Conservation (phyloP, 202 grass and related monocot genomes). For the Cymbopogon flexuosus region DNA sequence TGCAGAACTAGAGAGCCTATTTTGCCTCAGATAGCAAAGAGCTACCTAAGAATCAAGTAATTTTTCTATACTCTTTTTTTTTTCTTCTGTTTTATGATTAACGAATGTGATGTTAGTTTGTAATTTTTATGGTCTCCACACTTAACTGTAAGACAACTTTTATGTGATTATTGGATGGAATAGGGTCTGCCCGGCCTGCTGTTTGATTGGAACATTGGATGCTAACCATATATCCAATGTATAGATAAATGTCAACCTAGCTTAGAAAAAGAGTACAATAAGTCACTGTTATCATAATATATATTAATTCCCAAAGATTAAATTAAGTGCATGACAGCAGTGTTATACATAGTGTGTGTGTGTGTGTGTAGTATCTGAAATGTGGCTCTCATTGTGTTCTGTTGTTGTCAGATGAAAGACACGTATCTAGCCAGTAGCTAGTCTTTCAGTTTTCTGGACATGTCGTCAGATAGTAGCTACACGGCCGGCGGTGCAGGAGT, state of each 20-base stretch:
- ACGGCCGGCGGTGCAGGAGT: conserved; percentile 9
- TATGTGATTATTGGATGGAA: background rate
- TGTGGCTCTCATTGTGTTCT: conserved; percentile 16
- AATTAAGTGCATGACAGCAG: background rate
- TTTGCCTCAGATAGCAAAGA: conserved; percentile 78
- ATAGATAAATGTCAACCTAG: background rate
- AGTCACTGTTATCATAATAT: background rate
- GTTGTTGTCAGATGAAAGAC: conserved; percentile 13
- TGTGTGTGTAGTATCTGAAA: background rate
- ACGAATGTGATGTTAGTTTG: background rate
- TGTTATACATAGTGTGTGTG: background rate
- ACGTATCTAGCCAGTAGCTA: background rate
- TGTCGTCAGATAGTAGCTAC: background rate
- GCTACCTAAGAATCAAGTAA: conserved; percentile 93
- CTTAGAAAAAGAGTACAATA: background rate
- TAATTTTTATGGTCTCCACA: background rate
- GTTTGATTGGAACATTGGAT: background rate
- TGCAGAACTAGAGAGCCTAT: conserved; percentile 60
- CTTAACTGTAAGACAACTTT: background rate
- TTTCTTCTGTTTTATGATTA: background rate
- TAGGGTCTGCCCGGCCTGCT: background rate
- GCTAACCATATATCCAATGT: background rate
- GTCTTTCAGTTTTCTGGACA: conserved; percentile 2
- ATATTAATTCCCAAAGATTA: background rate
- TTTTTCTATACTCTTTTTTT: background rate